Percentiles rank a stretch among this genome's conserved stretches.
Conservation (phyloP, 2,329 filamentous ascomycete genomes). For the Colletotrichum musicola region DNA sequence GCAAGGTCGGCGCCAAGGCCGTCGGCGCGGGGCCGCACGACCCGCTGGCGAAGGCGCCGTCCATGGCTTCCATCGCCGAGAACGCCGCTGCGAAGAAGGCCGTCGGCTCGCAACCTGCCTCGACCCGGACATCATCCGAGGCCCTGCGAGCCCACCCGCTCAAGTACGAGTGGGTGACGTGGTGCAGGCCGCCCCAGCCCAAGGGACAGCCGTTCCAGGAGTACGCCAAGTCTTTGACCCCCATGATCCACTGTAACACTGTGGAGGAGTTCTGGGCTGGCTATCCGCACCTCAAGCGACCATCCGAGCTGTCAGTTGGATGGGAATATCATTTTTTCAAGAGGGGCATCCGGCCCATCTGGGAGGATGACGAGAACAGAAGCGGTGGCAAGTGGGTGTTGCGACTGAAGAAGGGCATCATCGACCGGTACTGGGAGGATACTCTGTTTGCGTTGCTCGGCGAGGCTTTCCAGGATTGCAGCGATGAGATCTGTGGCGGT, state of each 20-base stretch:
- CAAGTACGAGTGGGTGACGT: conserved; percentile 93
- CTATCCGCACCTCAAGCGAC: conserved; percentile 89
- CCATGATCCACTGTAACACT: conserved; percentile 84
- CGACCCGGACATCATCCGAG: conserved; percentile 39
- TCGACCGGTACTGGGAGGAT: conserved; percentile 97
- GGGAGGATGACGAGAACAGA: conserved; percentile 98
- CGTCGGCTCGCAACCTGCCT: conserved; percentile 35
- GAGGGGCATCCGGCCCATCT: conserved; percentile 94
- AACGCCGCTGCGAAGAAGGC: conserved; percentile 62
- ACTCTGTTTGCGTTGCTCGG: conserved; percentile 90
- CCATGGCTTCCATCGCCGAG: conserved; percentile 65
- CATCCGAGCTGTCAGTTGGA: conserved; percentile 87
- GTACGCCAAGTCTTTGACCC: conserved; percentile 95
- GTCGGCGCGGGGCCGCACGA: conserved; percentile 56
- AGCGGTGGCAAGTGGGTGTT: conserved; percentile 98
- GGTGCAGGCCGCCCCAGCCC: conserved; percentile 95
- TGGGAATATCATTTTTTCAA: conserved; percentile 99
- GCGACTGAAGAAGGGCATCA: conserved; percentile 95
- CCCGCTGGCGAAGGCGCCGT: conserved; percentile 53
- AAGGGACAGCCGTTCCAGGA: conserved; percentile 90
- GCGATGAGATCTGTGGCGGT: conserved; percentile 94
- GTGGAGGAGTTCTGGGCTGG: conserved; percentile 93
- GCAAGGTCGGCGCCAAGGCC: conserved; percentile 61
- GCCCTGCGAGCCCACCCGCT: conserved; percentile 55
- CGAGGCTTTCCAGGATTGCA: conserved; percentile 92